phyloP scores from a whole-genome alignment of 1,139 yeast genomes.

The Kurtzmaniella quercitrusa region DNA sequence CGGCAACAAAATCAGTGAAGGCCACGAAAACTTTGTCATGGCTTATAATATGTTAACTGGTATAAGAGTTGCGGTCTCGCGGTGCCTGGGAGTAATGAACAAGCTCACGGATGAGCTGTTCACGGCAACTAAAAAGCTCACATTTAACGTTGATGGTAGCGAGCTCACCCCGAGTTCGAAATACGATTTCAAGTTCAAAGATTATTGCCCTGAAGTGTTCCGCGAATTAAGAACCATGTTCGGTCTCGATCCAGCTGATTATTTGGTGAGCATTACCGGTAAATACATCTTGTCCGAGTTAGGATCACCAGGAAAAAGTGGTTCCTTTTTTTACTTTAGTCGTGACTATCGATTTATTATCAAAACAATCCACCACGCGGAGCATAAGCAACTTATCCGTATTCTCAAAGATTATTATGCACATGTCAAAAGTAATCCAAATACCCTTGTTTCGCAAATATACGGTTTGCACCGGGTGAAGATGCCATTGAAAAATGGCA shows the following conservation, averaged over 20 bases:
- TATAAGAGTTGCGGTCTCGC: constrained; percentile 87
- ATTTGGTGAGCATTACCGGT: constrained; percentile 86
- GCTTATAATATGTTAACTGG: constrained; percentile 98
- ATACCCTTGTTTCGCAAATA: constrained; percentile 86
- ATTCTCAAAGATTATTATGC: constrained; percentile 73
- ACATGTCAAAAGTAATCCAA: constrained; percentile 81
- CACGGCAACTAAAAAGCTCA: constrained; percentile 65
- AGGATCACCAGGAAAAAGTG: constrained; percentile 96
- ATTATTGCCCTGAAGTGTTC: constrained; percentile 92
- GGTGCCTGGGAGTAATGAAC: constrained; percentile 84
- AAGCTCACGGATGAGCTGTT: constrained; percentile 71
- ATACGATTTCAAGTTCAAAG: constrained; percentile 95
- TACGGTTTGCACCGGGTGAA: constrained; percentile 94
- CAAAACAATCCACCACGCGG: constrained; percentile 92
- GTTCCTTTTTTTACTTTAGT: constrained; percentile 92
- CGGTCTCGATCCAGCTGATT: constrained; percentile 94
- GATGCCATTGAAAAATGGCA: constrained; percentile 63
- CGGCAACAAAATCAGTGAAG: constrained; percentile 84
- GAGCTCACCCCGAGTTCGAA: constrained; percentile 89
- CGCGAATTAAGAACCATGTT: constrained; percentile 76
- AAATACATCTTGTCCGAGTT: constrained; percentile 88
- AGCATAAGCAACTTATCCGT: constrained; percentile 76
- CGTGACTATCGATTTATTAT: constrained; percentile 91
- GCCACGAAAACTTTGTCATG: constrained; percentile 88
- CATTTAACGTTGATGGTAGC: constrained; percentile 85